These are phyloP conservation scores for Backusella psychrophila DNA, from an alignment of 192 early-diverging fungal genomes.

Conservation along the genomic window DNA sequence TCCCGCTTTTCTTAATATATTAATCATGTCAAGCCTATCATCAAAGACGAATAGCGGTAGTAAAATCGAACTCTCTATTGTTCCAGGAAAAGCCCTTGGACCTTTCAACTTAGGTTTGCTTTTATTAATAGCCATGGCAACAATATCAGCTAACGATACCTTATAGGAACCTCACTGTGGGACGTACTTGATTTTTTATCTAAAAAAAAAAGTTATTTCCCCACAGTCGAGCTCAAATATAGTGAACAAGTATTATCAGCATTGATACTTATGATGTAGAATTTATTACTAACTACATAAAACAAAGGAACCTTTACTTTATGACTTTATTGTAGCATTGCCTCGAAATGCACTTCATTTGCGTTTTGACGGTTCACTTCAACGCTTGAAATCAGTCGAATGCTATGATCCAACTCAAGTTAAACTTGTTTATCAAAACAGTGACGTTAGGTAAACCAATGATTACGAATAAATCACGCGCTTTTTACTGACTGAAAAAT, in stretches of 20 bases:
- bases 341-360: conserved; percentile 8
- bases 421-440: conserved; percentile 13
- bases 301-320: neutral
- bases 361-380: conserved; percentile 5
- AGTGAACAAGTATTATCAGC: conserved; percentile 47
- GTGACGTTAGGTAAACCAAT: neutral
- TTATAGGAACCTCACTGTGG: conserved; percentile 56
- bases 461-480: conserved; percentile 3
- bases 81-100: conserved; percentile 50
- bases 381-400: conserved; percentile 48
- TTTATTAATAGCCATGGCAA: neutral
- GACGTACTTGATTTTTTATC: conserved; percentile 53
- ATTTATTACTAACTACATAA: neutral
- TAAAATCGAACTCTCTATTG: conserved; percentile 45
- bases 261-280: neutral
- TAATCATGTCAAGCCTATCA: neutral
- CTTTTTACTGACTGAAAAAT: neutral
- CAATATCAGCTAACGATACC: neutral
- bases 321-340: conserved; percentile 7
- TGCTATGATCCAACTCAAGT: conserved; percentile 49
- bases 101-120: conserved; percentile 36
- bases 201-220: conserved; percentile 45
- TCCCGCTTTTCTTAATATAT: neutral
- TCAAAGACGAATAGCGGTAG: neutral
- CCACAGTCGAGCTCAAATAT: conserved; percentile 62